Conservation (phyloP, 2,329 filamentous ascomycete genomes). For the Verticillium zaregamsianum region DNA sequence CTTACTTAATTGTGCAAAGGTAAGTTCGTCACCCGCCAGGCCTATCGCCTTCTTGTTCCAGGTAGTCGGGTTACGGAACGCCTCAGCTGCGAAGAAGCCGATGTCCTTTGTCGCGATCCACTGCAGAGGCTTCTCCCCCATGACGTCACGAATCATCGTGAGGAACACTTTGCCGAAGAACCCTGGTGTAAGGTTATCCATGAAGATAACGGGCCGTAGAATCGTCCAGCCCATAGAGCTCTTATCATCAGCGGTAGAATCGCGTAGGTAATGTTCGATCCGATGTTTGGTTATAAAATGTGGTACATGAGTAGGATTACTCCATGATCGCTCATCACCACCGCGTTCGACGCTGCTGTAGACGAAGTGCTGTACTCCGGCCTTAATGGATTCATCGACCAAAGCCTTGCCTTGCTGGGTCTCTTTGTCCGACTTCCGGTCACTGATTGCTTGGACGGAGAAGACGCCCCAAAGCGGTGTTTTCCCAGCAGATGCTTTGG, state of each 20-base stretch:
- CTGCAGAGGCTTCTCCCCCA: constrained; percentile 31
- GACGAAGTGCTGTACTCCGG: constrained; percentile 56
- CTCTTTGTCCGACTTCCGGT: constrained; percentile 19
- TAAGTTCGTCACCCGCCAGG: constrained; percentile 1
- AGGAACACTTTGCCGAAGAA: constrained; percentile 30
- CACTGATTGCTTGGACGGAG: constrained; percentile 43
- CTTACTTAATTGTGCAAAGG: constrained; percentile 1
- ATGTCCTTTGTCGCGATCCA: constrained; percentile 38
- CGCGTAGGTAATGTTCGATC: constrained; percentile 58
- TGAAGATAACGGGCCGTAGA: constrained; percentile 58
- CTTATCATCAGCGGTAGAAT: constrained; percentile 29
- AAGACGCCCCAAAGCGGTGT: constrained; percentile 54
- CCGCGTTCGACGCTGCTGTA: constrained; percentile 60
- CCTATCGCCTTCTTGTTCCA: constrained; percentile 1
- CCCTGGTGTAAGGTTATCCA: constrained; percentile 44
- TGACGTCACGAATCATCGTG: constrained; percentile 24
- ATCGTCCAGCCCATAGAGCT: constrained; percentile 55
- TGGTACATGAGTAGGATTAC: constrained; percentile 50
- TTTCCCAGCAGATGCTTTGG: constrained; percentile 16
- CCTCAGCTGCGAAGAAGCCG: constrained; percentile 38
- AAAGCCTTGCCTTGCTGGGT: constrained; percentile 51
- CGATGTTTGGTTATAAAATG: constrained; percentile 60
- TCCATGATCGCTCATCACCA: constrained; percentile 39
- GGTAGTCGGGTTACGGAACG: constrained; percentile 28
- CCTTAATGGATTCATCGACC: constrained; percentile 51